Conservation (phyloP, 1,284 basidiomycete genomes). For the Kwoniella shivajii region DNA sequence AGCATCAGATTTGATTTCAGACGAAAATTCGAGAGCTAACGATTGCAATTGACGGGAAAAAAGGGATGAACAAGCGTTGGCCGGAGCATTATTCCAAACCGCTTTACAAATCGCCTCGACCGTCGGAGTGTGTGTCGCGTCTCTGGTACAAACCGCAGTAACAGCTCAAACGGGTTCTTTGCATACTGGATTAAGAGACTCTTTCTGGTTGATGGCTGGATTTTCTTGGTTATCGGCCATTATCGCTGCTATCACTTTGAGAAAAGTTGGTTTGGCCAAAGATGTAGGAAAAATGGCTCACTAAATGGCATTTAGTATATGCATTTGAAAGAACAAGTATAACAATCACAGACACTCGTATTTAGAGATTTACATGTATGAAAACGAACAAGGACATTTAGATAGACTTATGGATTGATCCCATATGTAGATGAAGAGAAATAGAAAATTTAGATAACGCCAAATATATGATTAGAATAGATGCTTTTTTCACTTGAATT, state of each 20-base stretch:
- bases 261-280: conserved; percentile 24
- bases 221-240: conserved; percentile 23
- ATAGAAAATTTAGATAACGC: no score
- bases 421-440: no score
- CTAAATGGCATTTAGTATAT: background rate
- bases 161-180: conserved; percentile 14
- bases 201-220: conserved; percentile 31
- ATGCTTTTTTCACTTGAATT: no score
- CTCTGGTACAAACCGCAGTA: conserved; percentile 22
- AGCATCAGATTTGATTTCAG: conserved; percentile 6
- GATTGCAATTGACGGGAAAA: background rate
- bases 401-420: no score
- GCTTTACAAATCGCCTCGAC: conserved; percentile 30
- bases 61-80: conserved; percentile 38
- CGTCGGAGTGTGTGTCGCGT: conserved; percentile 33
- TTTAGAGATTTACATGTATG: no score
- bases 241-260: conserved; percentile 16
- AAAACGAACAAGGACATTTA: no score
- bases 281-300: conserved; percentile 19
- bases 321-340: background rate
- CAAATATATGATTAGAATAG: no score
- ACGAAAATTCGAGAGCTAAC: background rate
- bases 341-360: no score
- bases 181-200: conserved; percentile 23
- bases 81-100: conserved; percentile 42